phyloP scores from a whole-genome alignment of 139 green algal species.

The Chlorella sp. region DNA sequence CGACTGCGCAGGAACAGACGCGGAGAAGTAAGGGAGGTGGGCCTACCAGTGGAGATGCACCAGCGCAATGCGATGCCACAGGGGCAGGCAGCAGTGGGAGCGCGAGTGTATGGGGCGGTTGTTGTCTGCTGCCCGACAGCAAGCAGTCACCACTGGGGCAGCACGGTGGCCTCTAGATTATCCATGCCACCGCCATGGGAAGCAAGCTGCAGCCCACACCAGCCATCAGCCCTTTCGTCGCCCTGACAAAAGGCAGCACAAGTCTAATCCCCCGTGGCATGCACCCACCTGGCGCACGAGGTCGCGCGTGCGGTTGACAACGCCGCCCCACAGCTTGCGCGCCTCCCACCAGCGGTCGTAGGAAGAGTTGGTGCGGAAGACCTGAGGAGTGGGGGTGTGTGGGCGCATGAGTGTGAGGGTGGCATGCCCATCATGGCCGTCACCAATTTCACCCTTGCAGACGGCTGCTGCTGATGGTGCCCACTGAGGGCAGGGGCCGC shows the following conservation, averaged over 20 bases:
- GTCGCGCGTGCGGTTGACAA: slow-evolving; percentile 52
- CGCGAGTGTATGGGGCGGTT: no score
- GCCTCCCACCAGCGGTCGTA: slow-evolving; percentile 68
- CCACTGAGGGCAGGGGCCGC: neutral
- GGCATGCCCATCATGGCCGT: neutral
- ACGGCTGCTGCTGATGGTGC: neutral
- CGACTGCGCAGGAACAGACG: neutral
- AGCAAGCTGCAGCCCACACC: neutral
- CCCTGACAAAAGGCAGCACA: no score
- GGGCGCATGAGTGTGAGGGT: neutral
- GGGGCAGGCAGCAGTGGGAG: no score
- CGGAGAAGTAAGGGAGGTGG: no score
- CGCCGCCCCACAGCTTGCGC: slow-evolving; percentile 51
- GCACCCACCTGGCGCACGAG: slow-evolving; percentile 50
- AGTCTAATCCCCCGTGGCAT: neutral
- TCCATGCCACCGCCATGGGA: no score
- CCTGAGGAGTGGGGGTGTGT: neutral
- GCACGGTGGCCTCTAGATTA: neutral
- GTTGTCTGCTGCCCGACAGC: no score
- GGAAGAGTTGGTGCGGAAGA: slow-evolving; percentile 58
- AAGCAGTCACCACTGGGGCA: no score
- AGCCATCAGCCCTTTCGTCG: no score
- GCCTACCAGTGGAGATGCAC: no score
- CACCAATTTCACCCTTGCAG: slow-evolving; percentile 6
- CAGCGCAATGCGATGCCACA: no score